Percentiles rank a stretch among this genome's conserved stretches.
Evolutionary conservation across 2,329 filamentous ascomycete genomes (phyloP).

Genomic region (Sporothrix schenckii): DNA sequence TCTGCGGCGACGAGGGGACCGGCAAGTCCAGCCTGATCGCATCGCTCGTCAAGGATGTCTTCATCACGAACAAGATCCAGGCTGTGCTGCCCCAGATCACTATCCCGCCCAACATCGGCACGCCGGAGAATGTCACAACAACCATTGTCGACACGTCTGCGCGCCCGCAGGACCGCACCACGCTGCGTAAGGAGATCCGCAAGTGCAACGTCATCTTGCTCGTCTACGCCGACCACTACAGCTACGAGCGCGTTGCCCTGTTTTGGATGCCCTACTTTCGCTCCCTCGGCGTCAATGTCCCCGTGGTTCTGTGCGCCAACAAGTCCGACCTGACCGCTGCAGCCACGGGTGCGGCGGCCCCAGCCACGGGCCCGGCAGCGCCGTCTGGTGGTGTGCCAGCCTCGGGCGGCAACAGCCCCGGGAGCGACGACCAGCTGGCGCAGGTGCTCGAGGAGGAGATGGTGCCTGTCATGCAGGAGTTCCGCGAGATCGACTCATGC

Average conservation of each 20-base stretch:
- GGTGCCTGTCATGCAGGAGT: slow-evolving; percentile 97
- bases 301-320: slow-evolving; percentile 94
- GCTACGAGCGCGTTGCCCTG: slow-evolving; percentile 92
- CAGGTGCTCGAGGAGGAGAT: slow-evolving; percentile 96
- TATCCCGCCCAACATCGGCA: slow-evolving; percentile 88
- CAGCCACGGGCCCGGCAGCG: not conserved
- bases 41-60: slow-evolving; percentile 94
- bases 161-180: slow-evolving; percentile 87
- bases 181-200: slow-evolving; percentile 87
- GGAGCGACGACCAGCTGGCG: slow-evolving; percentile 67
- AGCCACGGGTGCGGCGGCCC: not conserved
- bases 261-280: slow-evolving; percentile 99
- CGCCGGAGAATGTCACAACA: slow-evolving; percentile 94
- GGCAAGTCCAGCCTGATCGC: slow-evolving; percentile 93
- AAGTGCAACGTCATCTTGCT: slow-evolving; percentile 97
- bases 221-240: slow-evolving; percentile 98
- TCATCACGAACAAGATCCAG: slow-evolving; percentile 94
- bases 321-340: slow-evolving; percentile 78
- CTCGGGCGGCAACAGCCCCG: slow-evolving; percentile 24
- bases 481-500: slow-evolving; percentile 97
- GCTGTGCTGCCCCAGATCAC: slow-evolving; percentile 92
- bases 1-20: slow-evolving; percentile 95
- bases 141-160: slow-evolving; percentile 98
- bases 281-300: slow-evolving; percentile 96
- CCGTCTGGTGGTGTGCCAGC: not conserved